A percentile compares a stretch with the other conserved stretches of the same genome.
Conservation (phyloP, 2,329 filamentous ascomycete genomes). For the Phyllosticta citriasiana region DNA sequence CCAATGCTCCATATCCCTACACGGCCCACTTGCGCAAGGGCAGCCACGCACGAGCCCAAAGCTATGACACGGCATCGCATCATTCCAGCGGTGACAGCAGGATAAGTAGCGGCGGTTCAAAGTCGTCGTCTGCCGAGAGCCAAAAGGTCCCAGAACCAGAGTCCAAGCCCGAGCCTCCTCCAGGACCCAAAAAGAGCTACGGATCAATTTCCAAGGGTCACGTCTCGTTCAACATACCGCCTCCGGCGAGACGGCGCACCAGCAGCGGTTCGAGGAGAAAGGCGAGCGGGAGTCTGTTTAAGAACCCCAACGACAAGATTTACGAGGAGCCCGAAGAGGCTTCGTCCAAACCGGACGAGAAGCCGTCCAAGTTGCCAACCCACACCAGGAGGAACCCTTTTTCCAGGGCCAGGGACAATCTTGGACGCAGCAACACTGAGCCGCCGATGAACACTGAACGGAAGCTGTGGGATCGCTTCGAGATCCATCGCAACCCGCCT, state of each 20-base stretch:
- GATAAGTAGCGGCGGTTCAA: conserved; percentile 18
- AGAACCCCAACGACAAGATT: conserved; percentile 64
- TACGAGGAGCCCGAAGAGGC: conserved; percentile 70
- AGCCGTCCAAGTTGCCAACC: conserved; percentile 13
- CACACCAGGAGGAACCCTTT: conserved; percentile 54
- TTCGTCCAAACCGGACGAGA: conserved; percentile 18
- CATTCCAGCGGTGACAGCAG: conserved; percentile 7
- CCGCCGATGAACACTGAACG: conserved; percentile 31
- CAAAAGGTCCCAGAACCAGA: background rate
- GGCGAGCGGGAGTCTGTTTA: conserved; percentile 59
- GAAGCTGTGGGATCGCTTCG: conserved; percentile 42
- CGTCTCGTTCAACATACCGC: conserved; percentile 2
- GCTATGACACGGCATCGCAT: conserved; percentile 16
- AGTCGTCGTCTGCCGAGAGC: conserved; percentile 15
- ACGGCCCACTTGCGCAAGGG: conserved; percentile 58
- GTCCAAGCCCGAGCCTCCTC: background rate
- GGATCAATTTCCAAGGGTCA: conserved; percentile 10
- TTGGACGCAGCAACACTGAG: conserved; percentile 35
- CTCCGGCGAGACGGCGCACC: conserved; percentile 32
- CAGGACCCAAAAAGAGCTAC: conserved; percentile 16
- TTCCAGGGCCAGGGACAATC: conserved; percentile 41
- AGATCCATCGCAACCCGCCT: conserved; percentile 78
- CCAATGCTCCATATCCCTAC: conserved; percentile 49
- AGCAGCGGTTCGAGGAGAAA: conserved; percentile 60
- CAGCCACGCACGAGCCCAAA: conserved; percentile 53